Percentiles rank a stretch among this genome's conserved stretches.
These are phyloP conservation scores for Cladosporium sp. DNA, from an alignment of 2,329 filamentous ascomycete species.

Conservation along the genomic window DNA sequence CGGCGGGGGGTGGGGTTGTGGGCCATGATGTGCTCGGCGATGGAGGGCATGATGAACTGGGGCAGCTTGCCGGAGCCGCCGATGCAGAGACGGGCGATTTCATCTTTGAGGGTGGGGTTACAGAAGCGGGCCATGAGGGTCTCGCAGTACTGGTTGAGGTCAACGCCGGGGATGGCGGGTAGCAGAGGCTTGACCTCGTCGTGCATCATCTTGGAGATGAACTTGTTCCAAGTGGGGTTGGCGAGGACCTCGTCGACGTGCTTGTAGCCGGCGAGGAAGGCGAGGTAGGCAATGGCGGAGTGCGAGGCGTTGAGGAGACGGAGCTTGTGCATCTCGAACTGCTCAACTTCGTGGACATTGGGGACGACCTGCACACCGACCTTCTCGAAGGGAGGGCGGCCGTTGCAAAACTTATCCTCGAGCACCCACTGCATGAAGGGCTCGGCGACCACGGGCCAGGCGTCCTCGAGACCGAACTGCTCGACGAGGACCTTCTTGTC, in stretches of 20 bases:
- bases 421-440: conserved; percentile 56
- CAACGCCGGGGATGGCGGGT: conserved; percentile 47
- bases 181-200: conserved; percentile 51
- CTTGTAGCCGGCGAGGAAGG: conserved; percentile 49
- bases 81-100: conserved; percentile 50
- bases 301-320: conserved; percentile 52
- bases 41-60: conserved; percentile 48
- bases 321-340: conserved; percentile 56
- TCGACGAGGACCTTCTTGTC: conserved; percentile 46
- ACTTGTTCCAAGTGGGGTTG: conserved; percentile 45
- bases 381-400: conserved; percentile 50
- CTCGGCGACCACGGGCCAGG: conserved; percentile 54
- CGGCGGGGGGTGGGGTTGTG: conserved; percentile 40
- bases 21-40: conserved; percentile 45
- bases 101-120: conserved; percentile 55
- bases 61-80: conserved; percentile 53
- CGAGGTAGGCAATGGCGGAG: conserved; percentile 50
- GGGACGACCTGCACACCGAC: conserved; percentile 51
- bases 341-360: conserved; percentile 50
- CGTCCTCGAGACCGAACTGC: conserved; percentile 46
- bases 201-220: conserved; percentile 54
- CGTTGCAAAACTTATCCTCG: conserved; percentile 50
- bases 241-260: conserved; percentile 54
- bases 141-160: conserved; percentile 51
- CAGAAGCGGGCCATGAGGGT: conserved; percentile 53